Percentiles rank a stretch among this genome's conserved stretches.
These are phyloP conservation scores for Mortierella sp. DNA, from an alignment of 371 early-diverging fungal genomes.

Conservation along the genomic window DNA sequence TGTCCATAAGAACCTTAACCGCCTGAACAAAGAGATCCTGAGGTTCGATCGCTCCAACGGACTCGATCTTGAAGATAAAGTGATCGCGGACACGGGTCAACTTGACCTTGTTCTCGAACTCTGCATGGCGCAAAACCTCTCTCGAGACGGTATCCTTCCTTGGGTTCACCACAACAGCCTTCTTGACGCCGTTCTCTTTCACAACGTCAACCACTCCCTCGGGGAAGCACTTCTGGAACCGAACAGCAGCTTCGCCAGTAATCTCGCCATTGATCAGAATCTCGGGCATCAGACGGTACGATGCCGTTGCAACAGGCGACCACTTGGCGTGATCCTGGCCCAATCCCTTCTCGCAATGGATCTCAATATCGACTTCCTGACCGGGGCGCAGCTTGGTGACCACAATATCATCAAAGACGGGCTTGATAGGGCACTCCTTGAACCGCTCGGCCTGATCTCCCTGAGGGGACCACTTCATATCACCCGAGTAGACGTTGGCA, in stretches of 20 bases:
- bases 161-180: conserved; percentile 92
- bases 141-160: conserved; percentile 97
- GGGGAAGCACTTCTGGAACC: conserved; percentile 94
- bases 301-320: conserved; percentile 98
- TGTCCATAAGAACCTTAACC: conserved; percentile 82
- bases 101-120: conserved; percentile 94
- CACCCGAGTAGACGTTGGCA: conserved; percentile 80
- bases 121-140: conserved; percentile 94
- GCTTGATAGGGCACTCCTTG: conserved; percentile 72
- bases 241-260: conserved; percentile 87
- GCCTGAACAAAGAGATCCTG: conserved; percentile 85
- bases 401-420: conserved; percentile 91
- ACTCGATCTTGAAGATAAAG: conserved; percentile 97
- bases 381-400: conserved; percentile 97
- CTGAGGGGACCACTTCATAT: conserved; percentile 91
- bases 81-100: conserved; percentile 94
- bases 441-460: conserved; percentile 88
- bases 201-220: conserved; percentile 91
- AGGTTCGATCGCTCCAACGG: conserved; percentile 87
- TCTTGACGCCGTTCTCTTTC: conserved; percentile 72
- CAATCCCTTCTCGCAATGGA: conserved; percentile 94
- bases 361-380: conserved; percentile 89
- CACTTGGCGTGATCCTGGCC: conserved; percentile 99
- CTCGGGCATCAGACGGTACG: conserved; percentile 96
- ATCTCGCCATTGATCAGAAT: conserved; percentile 92